Evolutionary conservation across 352 stramenopile genomes (phyloP), one percentile per base, ranked within the genome.

Genomic region (Pythium sukuiense): DNA sequence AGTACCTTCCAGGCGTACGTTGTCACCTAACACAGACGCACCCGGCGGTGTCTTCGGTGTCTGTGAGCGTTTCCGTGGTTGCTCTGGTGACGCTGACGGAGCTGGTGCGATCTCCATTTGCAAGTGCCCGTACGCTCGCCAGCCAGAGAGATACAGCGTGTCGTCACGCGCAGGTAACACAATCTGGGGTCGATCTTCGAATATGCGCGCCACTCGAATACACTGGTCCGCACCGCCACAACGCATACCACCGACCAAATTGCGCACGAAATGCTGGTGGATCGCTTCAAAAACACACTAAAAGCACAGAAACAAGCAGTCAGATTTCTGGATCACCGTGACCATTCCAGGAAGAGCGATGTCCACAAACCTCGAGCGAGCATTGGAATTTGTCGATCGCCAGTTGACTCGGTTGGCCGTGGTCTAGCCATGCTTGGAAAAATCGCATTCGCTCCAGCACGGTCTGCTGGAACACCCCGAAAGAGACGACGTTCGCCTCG

Each of bases 191-290:
- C 45, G 70, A 59, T 88, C 79, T 66, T 89, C 81, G 5, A 66
- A 70, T 2, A 89, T 64, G 0, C 70, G 69, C 0, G 78, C 55
- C 3, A 83, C 55, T 24, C 67, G 72, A 27, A 89, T 37, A 26
- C 81, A 89, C 37, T 76, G 55, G 3, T 65, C 16, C 5, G 52
- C 33, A 12, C 65, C 29, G 7, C 39, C 55, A n/a, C 79, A 88
- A n/a, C 79, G 43, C 13, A 59, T 61, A 33, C 45, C 76, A 1
- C 73, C 76, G 8, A 80, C 70, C 30, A 79, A 50, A 11, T 82
- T 87, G 8, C 79, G 81, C 24, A 83, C 49, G 30, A 88, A 85
- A 58, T 89, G 71, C 33, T 87, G 81, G 30, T 89, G 81, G 54
- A 85, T 76, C 6, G 76, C 63, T 27, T 87, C 79, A 1, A 87